phyloP scores from a whole-genome alignment of 257 asterid genomes.

The Verbena officinalis region DNA sequence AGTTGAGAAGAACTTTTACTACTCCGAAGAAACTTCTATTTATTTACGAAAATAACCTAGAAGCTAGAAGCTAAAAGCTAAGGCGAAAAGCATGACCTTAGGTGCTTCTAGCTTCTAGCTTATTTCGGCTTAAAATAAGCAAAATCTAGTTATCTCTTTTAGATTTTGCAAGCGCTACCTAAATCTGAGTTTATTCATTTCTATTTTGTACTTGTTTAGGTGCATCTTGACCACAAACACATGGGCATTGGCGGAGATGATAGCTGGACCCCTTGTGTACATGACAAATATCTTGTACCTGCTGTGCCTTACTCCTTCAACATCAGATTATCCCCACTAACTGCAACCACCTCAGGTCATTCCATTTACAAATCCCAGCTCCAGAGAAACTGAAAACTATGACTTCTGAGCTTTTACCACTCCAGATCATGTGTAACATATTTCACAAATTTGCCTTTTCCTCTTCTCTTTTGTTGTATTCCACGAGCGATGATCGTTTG shows the following conservation, averaged over 20 bases:
- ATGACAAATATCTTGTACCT: constrained; percentile 75
- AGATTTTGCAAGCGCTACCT: no score
- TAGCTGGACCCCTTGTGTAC: constrained; percentile 97
- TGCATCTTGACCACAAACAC: constrained; percentile 95
- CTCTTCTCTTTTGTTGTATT: neutral
- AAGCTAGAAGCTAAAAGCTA: no score
- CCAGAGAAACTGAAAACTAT: constrained; percentile 27
- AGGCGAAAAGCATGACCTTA: no score
- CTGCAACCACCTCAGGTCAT: constrained; percentile 50
- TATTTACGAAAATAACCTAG: no score
- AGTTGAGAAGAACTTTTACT: no score
- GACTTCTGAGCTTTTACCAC: neutral
- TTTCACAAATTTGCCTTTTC: no score
- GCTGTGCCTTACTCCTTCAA: constrained; percentile 72
- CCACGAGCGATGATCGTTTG: constrained; percentile 16
- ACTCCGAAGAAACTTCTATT: no score
- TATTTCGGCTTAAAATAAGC: no score
- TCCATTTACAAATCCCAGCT: constrained; percentile 61
- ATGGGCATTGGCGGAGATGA: constrained; percentile 98
- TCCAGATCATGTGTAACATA: no score
- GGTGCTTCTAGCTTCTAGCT: no score
- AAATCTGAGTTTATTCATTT: neutral
- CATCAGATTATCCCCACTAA: constrained; percentile 64
- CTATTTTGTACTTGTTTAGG: constrained; percentile 45
- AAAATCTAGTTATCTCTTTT: no score